phyloP scores from a whole-genome alignment of 2,329 filamentous ascomycete genomes.

The Colletotrichum melonis region DNA sequence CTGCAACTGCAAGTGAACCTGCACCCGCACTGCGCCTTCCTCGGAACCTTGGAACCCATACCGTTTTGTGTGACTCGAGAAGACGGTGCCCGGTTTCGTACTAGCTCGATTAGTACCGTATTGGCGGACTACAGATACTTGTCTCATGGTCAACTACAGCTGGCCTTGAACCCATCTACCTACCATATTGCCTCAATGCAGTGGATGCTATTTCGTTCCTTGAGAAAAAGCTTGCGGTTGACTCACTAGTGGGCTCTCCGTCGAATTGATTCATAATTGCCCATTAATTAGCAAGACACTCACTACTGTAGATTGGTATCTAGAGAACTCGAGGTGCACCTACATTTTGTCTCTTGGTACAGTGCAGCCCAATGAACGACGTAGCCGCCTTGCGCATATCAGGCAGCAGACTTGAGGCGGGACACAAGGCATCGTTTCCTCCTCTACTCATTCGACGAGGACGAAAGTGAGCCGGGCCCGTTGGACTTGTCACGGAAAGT shows the following conservation, averaged over 20 bases:
- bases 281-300: too few relatives aligned
- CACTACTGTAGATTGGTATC: too few relatives aligned
- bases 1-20: background rate
- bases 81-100: background rate
- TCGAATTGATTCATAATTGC: background rate
- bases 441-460: background rate
- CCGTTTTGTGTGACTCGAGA: conserved; percentile 11
- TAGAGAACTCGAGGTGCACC: too few relatives aligned
- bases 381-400: background rate
- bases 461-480: background rate
- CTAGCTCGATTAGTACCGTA: background rate
- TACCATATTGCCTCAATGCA: background rate
- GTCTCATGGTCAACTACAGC: background rate
- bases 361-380: background rate
- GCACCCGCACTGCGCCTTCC: background rate
- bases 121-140: background rate
- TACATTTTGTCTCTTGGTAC: background rate
- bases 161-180: background rate
- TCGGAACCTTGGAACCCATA: background rate
- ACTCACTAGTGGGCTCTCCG: background rate
- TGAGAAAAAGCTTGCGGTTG: background rate
- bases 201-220: background rate
- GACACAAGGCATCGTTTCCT: background rate
- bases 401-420: background rate
- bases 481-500: background rate